These are phyloP conservation scores for Colletotrichum sidae DNA, from an alignment of 2,329 filamentous ascomycete species.

Conservation along the genomic window DNA sequence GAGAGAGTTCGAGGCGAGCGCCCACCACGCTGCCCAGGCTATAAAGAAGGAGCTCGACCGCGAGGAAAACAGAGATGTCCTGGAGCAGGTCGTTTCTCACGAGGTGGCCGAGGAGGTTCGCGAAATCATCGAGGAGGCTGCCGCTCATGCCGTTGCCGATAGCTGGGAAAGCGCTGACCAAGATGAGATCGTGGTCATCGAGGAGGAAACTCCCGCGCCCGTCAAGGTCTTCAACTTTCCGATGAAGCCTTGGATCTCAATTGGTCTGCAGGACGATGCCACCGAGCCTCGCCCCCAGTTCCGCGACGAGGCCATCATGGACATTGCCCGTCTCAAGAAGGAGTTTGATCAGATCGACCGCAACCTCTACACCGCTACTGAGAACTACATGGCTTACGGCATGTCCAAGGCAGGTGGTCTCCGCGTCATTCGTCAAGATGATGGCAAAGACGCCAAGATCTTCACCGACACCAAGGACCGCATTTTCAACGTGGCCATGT, in stretches of 20 bases:
- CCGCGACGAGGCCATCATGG: constrained; percentile 84
- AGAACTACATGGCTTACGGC: constrained; percentile 93
- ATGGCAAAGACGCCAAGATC: constrained; percentile 90
- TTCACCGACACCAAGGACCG: constrained; percentile 93
- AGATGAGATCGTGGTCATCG: constrained; percentile 72
- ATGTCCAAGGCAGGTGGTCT: constrained; percentile 94
- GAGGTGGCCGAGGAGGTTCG: constrained; percentile 63
- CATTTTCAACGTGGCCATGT: constrained; percentile 93
- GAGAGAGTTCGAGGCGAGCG: constrained; percentile 64
- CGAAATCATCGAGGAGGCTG: constrained; percentile 66
- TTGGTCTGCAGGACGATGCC: constrained; percentile 74
- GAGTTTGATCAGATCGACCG: constrained; percentile 98
- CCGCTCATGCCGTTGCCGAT: constrained; percentile 75
- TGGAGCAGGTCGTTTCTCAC: constrained; percentile 65
- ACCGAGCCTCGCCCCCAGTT: constrained; percentile 71
- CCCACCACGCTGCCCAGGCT: constrained; percentile 57
- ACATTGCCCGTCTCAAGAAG: constrained; percentile 95
- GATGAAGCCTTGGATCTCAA: constrained; percentile 95
- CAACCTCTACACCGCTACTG: constrained; percentile 88
- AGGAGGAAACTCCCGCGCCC: constrained; percentile 72
- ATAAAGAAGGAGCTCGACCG: constrained; percentile 68
- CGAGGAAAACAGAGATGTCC: constrained; percentile 61
- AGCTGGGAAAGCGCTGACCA: constrained; percentile 92
- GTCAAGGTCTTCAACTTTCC: constrained; percentile 95
- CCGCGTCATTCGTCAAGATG: constrained; percentile 92